Evolutionary conservation across 2,329 filamentous ascomycete species (phyloP).

Genomic region (Orbilia blumenaviensis): DNA sequence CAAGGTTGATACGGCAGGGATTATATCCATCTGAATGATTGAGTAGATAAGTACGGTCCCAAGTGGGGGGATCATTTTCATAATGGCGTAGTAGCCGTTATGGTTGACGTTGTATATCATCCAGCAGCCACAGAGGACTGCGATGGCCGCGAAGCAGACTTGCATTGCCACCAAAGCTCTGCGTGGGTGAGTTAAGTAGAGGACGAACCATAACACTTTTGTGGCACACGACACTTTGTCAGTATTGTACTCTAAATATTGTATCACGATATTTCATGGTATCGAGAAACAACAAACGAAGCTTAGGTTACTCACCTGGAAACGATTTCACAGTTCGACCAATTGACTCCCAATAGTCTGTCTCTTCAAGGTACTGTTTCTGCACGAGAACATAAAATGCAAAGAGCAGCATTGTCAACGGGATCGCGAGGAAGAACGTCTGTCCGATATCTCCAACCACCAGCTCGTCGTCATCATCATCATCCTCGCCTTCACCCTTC

Average conservation of each 20-base stretch:
- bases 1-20: constrained; percentile 70
- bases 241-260: too few species aligned
- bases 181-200: constrained; percentile 69
- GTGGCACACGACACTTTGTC: constrained; percentile 12
- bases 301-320: constrained; percentile 66
- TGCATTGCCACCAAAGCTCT: constrained; percentile 63
- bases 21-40: constrained; percentile 82
- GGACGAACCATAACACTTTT: constrained; percentile 67
- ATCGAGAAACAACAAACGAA: background rate
- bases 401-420: constrained; percentile 76
- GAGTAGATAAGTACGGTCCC: constrained; percentile 94
- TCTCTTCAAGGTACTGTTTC: constrained; percentile 76
- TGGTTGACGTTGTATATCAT: constrained; percentile 83
- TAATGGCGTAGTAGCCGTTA: constrained; percentile 82
- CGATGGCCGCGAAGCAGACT: constrained; percentile 71
- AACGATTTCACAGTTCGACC: constrained; percentile 67
- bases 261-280: background rate
- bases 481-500: constrained; percentile 58
- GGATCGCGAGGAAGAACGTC: constrained; percentile 66
- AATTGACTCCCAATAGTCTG: constrained; percentile 69
- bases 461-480: constrained; percentile 62
- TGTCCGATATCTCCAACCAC: constrained; percentile 64
- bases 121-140: constrained; percentile 75
- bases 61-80: constrained; percentile 89
- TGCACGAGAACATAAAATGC: constrained; percentile 82